Evolutionary conservation across 208 protist genomes (phyloP).

Genomic region (Plasmodiophora brassicae): DNA sequence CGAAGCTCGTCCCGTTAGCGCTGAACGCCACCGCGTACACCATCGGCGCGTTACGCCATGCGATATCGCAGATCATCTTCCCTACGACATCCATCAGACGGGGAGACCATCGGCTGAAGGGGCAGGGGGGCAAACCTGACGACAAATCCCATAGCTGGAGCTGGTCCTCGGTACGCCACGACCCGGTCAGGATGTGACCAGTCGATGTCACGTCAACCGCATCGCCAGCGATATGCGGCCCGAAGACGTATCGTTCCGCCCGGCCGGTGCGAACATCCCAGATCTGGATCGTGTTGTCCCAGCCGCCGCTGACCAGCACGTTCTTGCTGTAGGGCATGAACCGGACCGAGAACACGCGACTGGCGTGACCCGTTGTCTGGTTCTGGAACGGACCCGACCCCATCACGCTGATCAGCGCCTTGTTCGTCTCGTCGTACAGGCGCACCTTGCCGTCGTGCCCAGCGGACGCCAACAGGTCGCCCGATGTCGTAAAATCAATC

Average conservation of each 20-base stretch:
- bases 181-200: conserved; percentile 11
- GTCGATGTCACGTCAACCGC: neutral
- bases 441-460: neutral
- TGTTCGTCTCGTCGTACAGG: neutral
- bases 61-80: neutral
- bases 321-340: neutral
- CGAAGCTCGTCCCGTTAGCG: neutral
- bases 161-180: conserved; percentile 22
- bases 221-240: conserved; percentile 24
- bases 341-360: neutral
- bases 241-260: neutral
- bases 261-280: conserved; percentile 23
- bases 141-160: conserved; percentile 36
- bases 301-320: conserved; percentile 10
- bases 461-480: neutral
- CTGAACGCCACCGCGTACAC: neutral
- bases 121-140: neutral
- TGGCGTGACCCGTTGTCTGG: neutral
- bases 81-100: neutral
- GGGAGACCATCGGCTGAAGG: neutral
- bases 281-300: conserved; percentile 40
- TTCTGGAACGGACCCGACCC: neutral
- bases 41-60: neutral
- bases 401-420: neutral
- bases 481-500: neutral